phyloP scores from a whole-genome alignment of 306 rosid genomes.

The Coriaria nepalensis region DNA sequence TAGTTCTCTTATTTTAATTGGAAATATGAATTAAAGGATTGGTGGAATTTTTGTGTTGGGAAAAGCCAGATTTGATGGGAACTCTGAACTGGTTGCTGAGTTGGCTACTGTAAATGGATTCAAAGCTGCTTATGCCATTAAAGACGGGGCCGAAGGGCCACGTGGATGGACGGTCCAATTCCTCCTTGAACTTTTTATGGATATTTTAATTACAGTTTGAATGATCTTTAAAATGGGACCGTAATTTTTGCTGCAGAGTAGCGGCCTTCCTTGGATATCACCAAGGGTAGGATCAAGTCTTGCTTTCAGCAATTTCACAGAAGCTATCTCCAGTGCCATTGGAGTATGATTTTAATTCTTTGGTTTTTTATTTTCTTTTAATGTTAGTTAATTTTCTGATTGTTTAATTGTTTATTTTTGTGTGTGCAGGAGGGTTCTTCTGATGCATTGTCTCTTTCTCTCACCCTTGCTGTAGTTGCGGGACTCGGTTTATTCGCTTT shows the following conservation, averaged over 20 bases:
- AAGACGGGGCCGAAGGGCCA: conserved; percentile 95
- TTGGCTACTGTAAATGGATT: conserved; percentile 73
- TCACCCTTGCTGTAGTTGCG: conserved; percentile 59
- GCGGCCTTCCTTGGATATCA: conserved; percentile 75
- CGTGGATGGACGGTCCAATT: conserved; percentile 83
- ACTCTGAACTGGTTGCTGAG: conserved; percentile 92
- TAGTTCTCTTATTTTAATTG: no score
- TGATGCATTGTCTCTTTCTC: conserved; percentile 39
- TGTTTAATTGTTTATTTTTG: neutral
- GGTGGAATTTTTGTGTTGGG: no score
- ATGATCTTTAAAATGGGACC: conserved; percentile 9
- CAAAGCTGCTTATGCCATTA: conserved; percentile 86
- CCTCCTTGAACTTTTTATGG: conserved; percentile 6
- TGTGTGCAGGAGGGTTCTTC: conserved; percentile 42
- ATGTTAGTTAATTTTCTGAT: neutral
- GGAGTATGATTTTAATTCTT: conserved; percentile 56
- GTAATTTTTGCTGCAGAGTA: conserved; percentile 40
- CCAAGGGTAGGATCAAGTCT: conserved; percentile 42
- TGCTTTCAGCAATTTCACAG: conserved; percentile 48
- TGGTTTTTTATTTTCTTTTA: conserved; percentile 1
- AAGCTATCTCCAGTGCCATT: conserved; percentile 37
- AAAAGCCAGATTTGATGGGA: conserved; percentile 94
- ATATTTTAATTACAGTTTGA: neutral
- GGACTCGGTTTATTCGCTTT: conserved; percentile 61
- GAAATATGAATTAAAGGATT: no score